phyloP scores from a whole-genome alignment of 1,139 yeast genomes.

The Yamadazyma triangularis region DNA sequence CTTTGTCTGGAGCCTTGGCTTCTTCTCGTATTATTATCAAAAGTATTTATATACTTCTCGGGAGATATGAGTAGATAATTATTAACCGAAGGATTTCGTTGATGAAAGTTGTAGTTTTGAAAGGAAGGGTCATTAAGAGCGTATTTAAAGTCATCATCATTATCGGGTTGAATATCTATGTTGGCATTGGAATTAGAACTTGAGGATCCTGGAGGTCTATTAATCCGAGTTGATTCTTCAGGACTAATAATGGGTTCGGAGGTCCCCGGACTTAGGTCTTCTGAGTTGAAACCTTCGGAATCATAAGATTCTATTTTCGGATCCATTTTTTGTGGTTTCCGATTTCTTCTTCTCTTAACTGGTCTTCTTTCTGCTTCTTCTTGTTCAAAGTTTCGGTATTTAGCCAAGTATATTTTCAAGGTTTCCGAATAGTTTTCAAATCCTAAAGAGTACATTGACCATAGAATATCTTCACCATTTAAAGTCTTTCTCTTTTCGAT shows the following conservation, averaged over 20 bases:
- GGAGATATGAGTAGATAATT: constrained; percentile 8
- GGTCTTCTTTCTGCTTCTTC: constrained; percentile 13
- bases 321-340: constrained; percentile 3
- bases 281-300: constrained; percentile 13
- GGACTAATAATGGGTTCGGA: not conserved
- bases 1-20: constrained; percentile 3
- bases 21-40: constrained; percentile 5
- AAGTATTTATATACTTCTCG: not conserved
- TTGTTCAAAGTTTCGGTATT: constrained; percentile 52
- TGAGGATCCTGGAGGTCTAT: not conserved
- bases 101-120: constrained; percentile 4
- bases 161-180: too few relatives aligned
- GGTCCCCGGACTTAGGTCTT: constrained; percentile 11
- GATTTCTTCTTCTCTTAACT: constrained; percentile 8
- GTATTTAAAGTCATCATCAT: constrained; percentile 7
- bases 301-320: too few relatives aligned
- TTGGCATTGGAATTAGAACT: too few relatives aligned
- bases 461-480: constrained; percentile 78
- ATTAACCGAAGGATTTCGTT: constrained; percentile 7
- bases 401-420: constrained; percentile 72
- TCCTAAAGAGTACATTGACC: constrained; percentile 61
- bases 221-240: not conserved
- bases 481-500: constrained; percentile 76
- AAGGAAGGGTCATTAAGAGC: constrained; percentile 9
- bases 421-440: constrained; percentile 83